Evolutionary conservation across 331 rosid species (phyloP).

Genomic region (Telfairia occidentalis): DNA sequence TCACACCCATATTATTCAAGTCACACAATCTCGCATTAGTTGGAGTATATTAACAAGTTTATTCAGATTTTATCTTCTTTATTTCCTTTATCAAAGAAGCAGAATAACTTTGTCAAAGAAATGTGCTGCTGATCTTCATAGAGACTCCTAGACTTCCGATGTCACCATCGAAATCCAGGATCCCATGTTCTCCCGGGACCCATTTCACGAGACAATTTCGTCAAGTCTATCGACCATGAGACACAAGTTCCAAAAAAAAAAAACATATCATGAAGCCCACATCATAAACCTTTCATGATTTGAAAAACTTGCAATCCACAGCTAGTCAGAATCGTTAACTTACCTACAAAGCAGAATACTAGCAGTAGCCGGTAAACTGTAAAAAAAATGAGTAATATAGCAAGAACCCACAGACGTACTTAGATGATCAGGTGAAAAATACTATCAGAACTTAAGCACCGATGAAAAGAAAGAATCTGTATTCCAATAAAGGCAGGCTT

Average conservation of each 20-base stretch:
- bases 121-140: background rate
- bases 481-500: background rate
- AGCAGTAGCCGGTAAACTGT: background rate
- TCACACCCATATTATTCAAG: background rate
- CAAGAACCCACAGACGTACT: background rate
- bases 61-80: background rate
- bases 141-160: background rate
- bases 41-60: background rate
- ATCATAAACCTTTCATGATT: background rate
- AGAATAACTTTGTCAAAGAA: background rate
- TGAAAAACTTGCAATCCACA: background rate
- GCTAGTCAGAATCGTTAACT: background rate
- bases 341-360: background rate
- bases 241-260: background rate
- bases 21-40: background rate
- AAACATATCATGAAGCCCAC: background rate
- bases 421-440: background rate
- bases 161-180: background rate
- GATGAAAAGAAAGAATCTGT: background rate
- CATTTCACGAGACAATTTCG: background rate
- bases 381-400: background rate
- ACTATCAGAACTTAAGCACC: background rate
- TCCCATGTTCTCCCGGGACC: background rate
- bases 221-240: background rate
- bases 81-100: background rate